Base-by-base conservation (phyloP, 352 stramenopile genomes). In the Pythium plurisporium region DNA sequence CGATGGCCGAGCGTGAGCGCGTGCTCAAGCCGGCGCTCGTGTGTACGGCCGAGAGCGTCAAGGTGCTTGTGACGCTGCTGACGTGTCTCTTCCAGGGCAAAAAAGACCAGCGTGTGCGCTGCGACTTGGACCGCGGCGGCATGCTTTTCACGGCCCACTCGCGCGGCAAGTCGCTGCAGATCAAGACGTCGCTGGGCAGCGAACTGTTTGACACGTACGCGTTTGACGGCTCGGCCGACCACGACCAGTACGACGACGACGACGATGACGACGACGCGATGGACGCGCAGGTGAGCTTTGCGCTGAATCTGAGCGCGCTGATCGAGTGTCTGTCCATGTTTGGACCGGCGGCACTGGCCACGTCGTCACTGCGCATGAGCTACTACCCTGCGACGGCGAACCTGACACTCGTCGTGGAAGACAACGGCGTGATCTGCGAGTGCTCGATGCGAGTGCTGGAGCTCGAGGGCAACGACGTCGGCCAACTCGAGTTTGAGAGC, bases 241-340 rank as follows among this genome's bases (percentile, higher is more conserved):
- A 64, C 5, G 44, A 67, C 25, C 40, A 33, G 4, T 29, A 55
- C 7, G 60, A 65, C 33, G 36, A 36, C 6, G 58, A 51, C 4
- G 27, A 49, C 1, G 40, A 69, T 4, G 36, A 68, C 15, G 50
- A 58, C 11, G 64, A 65, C 1, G 36, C 53, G 4, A 29, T 73
- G 23, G 70, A 72, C 14, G 43, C 67, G 14, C 72, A 85, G 42
- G 36, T 87, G 48, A 88, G 79, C 58, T 94, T 94, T 59, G 79
- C 77, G 38, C 65, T 94, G 15, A 79, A 89, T 49, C 63, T 89
- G 34, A 82, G 66, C 29, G 69, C 83, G 25, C 63, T 94, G 23
- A 73, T 94, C 52, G 85, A 94, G 59, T 89, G 82, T 49, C 52
- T 94, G 46, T 87, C 76, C 29, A 88, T 94, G 54, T 94, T 94